phyloP scores from a whole-genome alignment of 176 grass and related monocot genomes.

The Aegilops tauschii region DNA sequence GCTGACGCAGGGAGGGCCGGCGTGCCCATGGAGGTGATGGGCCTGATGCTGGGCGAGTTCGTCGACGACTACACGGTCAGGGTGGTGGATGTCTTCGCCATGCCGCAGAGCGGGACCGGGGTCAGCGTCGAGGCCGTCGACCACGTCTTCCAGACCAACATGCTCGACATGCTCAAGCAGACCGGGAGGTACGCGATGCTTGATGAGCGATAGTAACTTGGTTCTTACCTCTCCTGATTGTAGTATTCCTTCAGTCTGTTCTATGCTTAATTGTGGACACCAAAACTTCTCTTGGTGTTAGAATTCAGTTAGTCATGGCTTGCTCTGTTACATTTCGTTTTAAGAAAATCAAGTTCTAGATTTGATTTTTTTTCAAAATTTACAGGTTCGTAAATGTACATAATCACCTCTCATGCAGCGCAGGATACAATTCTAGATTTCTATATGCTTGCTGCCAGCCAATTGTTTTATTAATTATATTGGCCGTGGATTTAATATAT shows the following conservation, averaged over 20 bases:
- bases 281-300: neutral
- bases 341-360: neutral
- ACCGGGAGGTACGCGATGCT: conserved; percentile 62
- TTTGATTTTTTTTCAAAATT: neutral
- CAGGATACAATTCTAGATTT: neutral
- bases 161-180: conserved; percentile 99
- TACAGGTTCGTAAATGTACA: neutral
- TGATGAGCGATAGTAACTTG: neutral
- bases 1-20: conserved; percentile 64
- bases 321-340: neutral
- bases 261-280: neutral
- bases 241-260: neutral
- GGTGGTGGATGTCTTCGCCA: conserved; percentile 94
- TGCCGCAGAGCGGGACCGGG: conserved; percentile 96
- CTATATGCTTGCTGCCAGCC: neutral
- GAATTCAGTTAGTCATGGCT: neutral
- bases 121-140: conserved; percentile 95
- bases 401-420: neutral
- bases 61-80: conserved; percentile 96
- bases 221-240: neutral
- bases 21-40: conserved; percentile 99
- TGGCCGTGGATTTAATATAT: neutral
- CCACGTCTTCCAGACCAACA: conserved; percentile 98
- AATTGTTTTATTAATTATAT: neutral
- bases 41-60: conserved; percentile 95